Conservation (phyloP, 1,139 yeast species). For the Yamadazyma songkhlaensis region DNA sequence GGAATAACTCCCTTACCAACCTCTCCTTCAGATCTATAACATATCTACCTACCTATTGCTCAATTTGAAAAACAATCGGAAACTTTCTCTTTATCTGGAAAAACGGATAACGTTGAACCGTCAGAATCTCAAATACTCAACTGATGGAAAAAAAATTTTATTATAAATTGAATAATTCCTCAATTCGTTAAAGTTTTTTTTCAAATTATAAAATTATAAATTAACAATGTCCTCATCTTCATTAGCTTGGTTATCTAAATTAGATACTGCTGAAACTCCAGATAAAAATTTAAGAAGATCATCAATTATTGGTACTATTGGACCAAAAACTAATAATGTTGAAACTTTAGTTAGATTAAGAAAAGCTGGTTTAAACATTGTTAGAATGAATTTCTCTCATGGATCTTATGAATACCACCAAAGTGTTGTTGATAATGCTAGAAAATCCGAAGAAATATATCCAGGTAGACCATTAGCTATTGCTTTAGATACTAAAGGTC, state of each 20-base stretch:
- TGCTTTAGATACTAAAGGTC: slow-evolving; percentile 99
- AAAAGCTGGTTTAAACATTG: slow-evolving; percentile 96
- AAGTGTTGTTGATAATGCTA: slow-evolving; percentile 91
- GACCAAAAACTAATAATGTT: slow-evolving; percentile 92
- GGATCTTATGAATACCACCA: slow-evolving; percentile 98
- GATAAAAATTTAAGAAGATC: slow-evolving; percentile 88
- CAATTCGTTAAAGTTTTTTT: background rate
- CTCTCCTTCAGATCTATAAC: no score
- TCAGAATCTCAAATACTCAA: slow-evolving; percentile 8
- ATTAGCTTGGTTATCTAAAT: slow-evolving; percentile 73
- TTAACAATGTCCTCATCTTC: slow-evolving; percentile 28
- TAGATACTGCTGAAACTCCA: slow-evolving; percentile 77
- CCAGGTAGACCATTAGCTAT: slow-evolving; percentile 97
- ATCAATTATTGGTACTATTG: slow-evolving; percentile 96
- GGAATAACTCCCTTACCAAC: background rate
- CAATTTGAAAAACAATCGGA: background rate
- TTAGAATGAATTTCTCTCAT: slow-evolving; percentile 98
- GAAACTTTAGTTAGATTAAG: slow-evolving; percentile 84
- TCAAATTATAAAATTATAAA: background rate
- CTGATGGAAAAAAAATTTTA: slow-evolving; percentile 7
- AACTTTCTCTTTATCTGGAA: background rate
- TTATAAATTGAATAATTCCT: slow-evolving; percentile 4
- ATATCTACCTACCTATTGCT: no score
- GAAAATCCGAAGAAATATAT: slow-evolving; percentile 86
- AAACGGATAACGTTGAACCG: slow-evolving; percentile 17